A percentile compares a stretch with the other conserved stretches of the same genome.
phyloP scores from a whole-genome alignment of 495 filamentous ascomycete species.

The Penicillium canariense region DNA sequence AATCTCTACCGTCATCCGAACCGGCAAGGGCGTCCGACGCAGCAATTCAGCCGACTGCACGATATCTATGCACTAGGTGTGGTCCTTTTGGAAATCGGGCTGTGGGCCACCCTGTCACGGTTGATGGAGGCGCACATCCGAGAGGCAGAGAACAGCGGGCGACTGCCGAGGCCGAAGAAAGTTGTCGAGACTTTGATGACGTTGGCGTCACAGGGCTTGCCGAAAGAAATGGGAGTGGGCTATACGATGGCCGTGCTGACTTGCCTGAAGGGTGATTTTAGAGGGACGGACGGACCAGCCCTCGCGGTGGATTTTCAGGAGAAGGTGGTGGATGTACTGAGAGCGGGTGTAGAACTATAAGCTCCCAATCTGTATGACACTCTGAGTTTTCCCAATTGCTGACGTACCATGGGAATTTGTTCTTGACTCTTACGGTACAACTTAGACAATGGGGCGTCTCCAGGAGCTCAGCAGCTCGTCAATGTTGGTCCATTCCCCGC shows the following conservation, averaged over 20 bases:
- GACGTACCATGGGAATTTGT: too few relatives aligned
- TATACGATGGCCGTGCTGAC: slow-evolving; percentile 16
- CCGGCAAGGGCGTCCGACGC: slow-evolving; percentile 20
- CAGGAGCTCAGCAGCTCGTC: too few relatives aligned
- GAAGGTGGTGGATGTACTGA: slow-evolving; percentile 18
- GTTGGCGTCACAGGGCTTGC: slow-evolving; percentile 6
- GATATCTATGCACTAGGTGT: slow-evolving; percentile 42
- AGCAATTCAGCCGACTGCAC: slow-evolving; percentile 29
- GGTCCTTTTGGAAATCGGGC: slow-evolving; percentile 38
- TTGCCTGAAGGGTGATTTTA: slow-evolving; percentile 16
- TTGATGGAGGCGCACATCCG: slow-evolving; percentile 13
- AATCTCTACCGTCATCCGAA: slow-evolving; percentile 34
- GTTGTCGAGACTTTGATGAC: slow-evolving; percentile 9
- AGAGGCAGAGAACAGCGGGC: slow-evolving; percentile 15
- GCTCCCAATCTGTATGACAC: not conserved
- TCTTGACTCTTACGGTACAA: too few relatives aligned
- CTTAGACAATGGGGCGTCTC: too few relatives aligned
- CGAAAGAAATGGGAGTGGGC: slow-evolving; percentile 18
- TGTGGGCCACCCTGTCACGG: slow-evolving; percentile 27
- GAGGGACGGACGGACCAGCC: slow-evolving; percentile 11
- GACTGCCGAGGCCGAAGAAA: slow-evolving; percentile 12
- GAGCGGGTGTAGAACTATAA: slow-evolving; percentile 11
- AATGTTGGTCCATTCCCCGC: too few relatives aligned
- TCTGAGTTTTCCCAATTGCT: too few relatives aligned
- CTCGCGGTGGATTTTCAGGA: slow-evolving; percentile 18